Evolutionary conservation across 2,329 filamentous ascomycete genomes (phyloP).

Genomic region (Monosporascus sp.): DNA sequence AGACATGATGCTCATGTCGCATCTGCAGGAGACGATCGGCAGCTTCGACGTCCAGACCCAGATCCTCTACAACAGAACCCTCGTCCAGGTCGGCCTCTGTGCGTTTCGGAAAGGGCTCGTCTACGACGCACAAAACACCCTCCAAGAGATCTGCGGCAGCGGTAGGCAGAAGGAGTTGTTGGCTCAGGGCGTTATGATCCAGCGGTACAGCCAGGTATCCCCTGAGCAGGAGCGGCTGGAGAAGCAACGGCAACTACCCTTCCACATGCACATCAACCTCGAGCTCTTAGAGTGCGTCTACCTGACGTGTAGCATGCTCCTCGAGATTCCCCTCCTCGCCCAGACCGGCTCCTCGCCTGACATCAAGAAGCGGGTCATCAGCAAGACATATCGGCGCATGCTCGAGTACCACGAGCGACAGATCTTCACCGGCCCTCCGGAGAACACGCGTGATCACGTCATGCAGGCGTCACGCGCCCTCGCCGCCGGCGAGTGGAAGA

Average conservation of each 20-base stretch:
- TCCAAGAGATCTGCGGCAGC: slow-evolving; percentile 97
- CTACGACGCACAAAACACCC: slow-evolving; percentile 94
- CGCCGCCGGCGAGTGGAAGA: slow-evolving; percentile 97
- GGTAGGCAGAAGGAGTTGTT: slow-evolving; percentile 97
- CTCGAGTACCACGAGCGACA: slow-evolving; percentile 99
- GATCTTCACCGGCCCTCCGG: slow-evolving; percentile 95
- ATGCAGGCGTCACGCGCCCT: slow-evolving; percentile 98
- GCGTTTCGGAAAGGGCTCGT: slow-evolving; percentile 96
- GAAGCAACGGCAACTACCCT: slow-evolving; percentile 93
- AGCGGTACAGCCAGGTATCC: slow-evolving; percentile 92
- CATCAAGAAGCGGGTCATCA: slow-evolving; percentile 95
- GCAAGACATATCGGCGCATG: slow-evolving; percentile 99
- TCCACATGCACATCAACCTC: slow-evolving; percentile 99
- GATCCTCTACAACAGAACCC: slow-evolving; percentile 96
- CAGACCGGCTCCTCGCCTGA: slow-evolving; percentile 96
- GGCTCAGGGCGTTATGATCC: slow-evolving; percentile 96
- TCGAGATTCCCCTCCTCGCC: slow-evolving; percentile 94
- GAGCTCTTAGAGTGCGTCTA: slow-evolving; percentile 98
- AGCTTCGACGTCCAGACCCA: slow-evolving; percentile 97
- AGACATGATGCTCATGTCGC: slow-evolving; percentile 99
- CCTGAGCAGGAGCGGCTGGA: slow-evolving; percentile 97
- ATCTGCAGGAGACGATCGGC: slow-evolving; percentile 93
- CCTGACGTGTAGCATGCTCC: slow-evolving; percentile 97
- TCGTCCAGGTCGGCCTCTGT: slow-evolving; percentile 96
- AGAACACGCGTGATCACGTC: slow-evolving; percentile 98